Percentiles rank a stretch among this genome's conserved stretches.
These are phyloP conservation scores for Schizophyllum commune DNA, from an alignment of 1,284 basidiomycete genomes.

Conservation along the genomic window DNA sequence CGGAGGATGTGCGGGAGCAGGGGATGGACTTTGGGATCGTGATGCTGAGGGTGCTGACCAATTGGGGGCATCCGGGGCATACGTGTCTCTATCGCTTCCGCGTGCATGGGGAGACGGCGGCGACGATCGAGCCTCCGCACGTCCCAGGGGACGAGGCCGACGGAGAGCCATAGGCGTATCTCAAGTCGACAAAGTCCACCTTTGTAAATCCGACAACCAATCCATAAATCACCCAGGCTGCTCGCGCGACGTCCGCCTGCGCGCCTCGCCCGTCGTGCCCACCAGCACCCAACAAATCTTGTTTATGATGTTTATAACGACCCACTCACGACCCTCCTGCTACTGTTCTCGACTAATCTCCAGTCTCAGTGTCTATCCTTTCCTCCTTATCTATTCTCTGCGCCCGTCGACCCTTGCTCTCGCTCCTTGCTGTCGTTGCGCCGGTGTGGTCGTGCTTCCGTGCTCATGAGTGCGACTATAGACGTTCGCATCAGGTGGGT, in stretches of 20 bases:
- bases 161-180: not conserved
- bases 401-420: not conserved
- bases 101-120: slow-evolving; percentile 50
- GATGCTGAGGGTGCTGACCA: slow-evolving; percentile 70
- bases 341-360: not conserved
- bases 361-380: not conserved
- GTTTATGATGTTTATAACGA: not conserved
- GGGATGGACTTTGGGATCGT: slow-evolving; percentile 79
- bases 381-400: not conserved
- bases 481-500: no score
- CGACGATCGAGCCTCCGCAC: not conserved
- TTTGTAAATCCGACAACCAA: not conserved
- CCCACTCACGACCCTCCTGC: not conserved
- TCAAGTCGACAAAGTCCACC: not conserved
- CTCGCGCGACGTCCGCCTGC: no score
- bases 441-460: no score
- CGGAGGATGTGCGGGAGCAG: slow-evolving; percentile 56
- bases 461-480: no score
- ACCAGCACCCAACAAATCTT: not conserved
- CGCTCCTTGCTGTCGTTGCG: no score
- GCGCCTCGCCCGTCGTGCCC: no score
- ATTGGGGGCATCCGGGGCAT: slow-evolving; percentile 79
- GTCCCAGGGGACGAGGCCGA: not conserved
- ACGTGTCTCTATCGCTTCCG: slow-evolving; percentile 91
- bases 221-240: no score